Evolutionary conservation across 495 filamentous ascomycete species (phyloP).

Genomic region (Corynascus novoguineensis): DNA sequence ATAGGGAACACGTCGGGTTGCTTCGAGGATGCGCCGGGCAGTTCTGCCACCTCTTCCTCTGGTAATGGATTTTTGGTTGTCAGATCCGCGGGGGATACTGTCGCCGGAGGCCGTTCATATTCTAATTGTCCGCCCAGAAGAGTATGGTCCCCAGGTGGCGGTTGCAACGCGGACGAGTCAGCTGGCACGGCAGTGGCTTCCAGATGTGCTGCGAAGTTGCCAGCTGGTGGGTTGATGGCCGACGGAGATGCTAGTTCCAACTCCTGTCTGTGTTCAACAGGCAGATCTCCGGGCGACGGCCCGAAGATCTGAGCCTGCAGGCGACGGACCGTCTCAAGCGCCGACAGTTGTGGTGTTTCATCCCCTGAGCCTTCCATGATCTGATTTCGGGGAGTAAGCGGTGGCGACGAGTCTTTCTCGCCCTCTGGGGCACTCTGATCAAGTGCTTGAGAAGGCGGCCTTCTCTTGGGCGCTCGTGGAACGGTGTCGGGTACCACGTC

Average conservation of each 20-base stretch:
- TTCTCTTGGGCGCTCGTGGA: background rate
- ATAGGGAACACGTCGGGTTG: background rate
- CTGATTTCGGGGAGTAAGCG: background rate
- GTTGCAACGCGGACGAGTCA: background rate
- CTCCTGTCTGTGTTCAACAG: background rate
- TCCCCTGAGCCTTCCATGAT: conserved; percentile 25
- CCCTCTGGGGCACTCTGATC: background rate
- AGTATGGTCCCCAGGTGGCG: background rate
- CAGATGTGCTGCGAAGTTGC: background rate
- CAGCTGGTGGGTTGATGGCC: conserved; percentile 4
- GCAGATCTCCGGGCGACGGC: background rate
- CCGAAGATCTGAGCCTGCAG: conserved; percentile 13
- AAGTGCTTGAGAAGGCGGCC: background rate
- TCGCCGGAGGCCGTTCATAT: conserved; percentile 23
- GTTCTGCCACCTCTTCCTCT: background rate
- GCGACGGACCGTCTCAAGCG: conserved; percentile 27
- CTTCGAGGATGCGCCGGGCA: background rate
- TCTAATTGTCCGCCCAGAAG: conserved; percentile 2
- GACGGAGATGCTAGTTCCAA: conserved; percentile 11
- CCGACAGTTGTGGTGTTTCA: conserved; percentile 17
- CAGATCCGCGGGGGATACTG: conserved; percentile 37
- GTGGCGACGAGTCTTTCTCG: background rate
- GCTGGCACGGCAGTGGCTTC: background rate
- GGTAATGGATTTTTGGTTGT: too few species aligned
- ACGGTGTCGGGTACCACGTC: conserved; percentile 22